Conservation (phyloP, 768 basidiomycete species). For the Gymnopilus dilepis region DNA sequence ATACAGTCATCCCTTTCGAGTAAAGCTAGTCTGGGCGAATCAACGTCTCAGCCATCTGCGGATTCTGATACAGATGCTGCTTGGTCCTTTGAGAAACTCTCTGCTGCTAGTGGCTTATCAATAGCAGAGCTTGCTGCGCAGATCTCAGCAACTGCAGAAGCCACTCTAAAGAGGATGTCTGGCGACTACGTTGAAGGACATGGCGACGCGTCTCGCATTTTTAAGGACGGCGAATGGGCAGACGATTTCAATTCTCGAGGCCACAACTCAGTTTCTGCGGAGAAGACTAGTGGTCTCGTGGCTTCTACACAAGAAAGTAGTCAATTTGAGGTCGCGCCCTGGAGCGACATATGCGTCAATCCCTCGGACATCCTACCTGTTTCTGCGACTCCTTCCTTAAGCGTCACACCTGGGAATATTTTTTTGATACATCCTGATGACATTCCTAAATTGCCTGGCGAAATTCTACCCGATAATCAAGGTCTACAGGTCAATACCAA, state of each 20-base stretch:
- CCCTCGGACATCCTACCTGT: conserved; percentile 36
- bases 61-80: conserved; percentile 11
- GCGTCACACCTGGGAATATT: not conserved
- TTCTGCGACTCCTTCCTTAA: conserved; percentile 11
- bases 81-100: conserved; percentile 32
- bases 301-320: conserved; percentile 23
- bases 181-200: conserved; percentile 9
- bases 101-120: conserved; percentile 39
- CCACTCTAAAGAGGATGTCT: conserved; percentile 35
- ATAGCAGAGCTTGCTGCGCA: conserved; percentile 38
- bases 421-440: conserved; percentile 12
- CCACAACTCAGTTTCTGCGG: conserved; percentile 4
- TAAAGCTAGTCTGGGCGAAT: conserved; percentile 16
- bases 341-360: conserved; percentile 32
- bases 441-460: not conserved
- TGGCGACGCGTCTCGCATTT: not conserved
- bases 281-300: not conserved
- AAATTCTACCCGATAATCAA: not conserved
- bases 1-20: conserved; percentile 16
- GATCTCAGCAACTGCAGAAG: conserved; percentile 40
- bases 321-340: conserved; percentile 20
- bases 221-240: not conserved
- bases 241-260: not conserved
- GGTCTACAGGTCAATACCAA: not conserved
- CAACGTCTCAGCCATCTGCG: conserved; percentile 8